Evolutionary conservation across 2,329 filamentous ascomycete genomes (phyloP).

Genomic region (Ophiostoma himal-ulmi): DNA sequence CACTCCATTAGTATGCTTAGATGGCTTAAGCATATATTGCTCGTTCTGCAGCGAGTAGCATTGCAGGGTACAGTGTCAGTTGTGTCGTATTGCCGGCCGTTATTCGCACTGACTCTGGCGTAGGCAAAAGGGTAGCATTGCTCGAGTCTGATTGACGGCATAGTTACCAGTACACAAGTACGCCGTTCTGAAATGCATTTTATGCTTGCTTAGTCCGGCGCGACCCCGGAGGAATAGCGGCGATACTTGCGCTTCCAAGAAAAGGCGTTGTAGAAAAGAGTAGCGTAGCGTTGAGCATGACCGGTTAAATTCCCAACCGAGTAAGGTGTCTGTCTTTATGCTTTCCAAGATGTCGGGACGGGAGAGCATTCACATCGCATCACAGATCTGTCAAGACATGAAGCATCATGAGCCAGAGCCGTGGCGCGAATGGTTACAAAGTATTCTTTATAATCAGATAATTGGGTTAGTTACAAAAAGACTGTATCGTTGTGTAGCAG

Average conservation of each 20-base stretch:
- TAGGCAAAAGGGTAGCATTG: background rate
- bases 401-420: too few relatives aligned
- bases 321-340: background rate
- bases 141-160: background rate
- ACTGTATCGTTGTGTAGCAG: too few relatives aligned
- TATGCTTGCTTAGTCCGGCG: background rate
- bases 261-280: background rate
- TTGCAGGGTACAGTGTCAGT: background rate
- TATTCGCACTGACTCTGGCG: background rate
- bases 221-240: constrained; percentile 2
- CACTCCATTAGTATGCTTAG: background rate
- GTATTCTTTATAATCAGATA: too few relatives aligned
- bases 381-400: too few relatives aligned
- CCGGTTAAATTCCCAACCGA: constrained; percentile 1
- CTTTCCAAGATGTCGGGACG: too few relatives aligned
- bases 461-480: too few relatives aligned
- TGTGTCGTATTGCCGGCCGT: constrained; percentile 1
- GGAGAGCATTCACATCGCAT: too few relatives aligned
- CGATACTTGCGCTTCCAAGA: background rate
- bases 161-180: background rate
- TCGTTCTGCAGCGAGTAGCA: background rate
- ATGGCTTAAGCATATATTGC: background rate
- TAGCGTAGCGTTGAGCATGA: background rate
- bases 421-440: too few relatives aligned
- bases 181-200: background rate